A percentile compares a stretch with the other conserved stretches of the same genome.
phyloP scores from a whole-genome alignment of 768 basidiomycete genomes.

The Imleria badia region DNA sequence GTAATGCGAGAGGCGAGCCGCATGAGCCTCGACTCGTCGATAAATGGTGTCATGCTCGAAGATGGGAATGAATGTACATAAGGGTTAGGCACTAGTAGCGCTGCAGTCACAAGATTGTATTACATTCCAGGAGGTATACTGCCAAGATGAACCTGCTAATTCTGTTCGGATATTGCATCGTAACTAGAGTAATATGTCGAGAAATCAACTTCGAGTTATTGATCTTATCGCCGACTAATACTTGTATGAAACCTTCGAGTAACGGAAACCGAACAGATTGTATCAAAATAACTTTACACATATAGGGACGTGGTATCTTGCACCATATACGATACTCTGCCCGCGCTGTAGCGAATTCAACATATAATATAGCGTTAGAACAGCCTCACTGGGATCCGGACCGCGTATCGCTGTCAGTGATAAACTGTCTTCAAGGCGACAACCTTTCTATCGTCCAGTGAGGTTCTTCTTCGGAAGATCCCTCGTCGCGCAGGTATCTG shows the following conservation, averaged over 20 bases:
- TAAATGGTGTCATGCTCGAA: background rate
- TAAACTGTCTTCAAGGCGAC: constrained; percentile 51
- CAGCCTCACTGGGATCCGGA: background rate
- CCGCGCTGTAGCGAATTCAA: background rate
- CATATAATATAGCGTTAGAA: background rate
- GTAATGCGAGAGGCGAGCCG: background rate
- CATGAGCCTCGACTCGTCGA: background rate
- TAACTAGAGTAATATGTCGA: background rate
- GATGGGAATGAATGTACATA: background rate
- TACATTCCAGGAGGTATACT: no score
- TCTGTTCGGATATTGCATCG: background rate
- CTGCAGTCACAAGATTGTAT: no score
- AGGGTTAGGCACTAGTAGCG: background rate
- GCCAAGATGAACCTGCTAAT: background rate
- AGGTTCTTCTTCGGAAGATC: constrained; percentile 46
- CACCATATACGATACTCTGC: background rate
- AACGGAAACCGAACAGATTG: background rate
- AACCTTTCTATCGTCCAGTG: constrained; percentile 80
- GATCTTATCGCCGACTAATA: constrained; percentile 1
- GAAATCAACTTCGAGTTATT: background rate
- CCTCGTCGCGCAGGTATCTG: constrained; percentile 61
- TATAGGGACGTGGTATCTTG: constrained; percentile 13
- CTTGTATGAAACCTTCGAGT: background rate
- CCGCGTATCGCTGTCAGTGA: background rate
- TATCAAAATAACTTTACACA: background rate